Base-by-base conservation (phyloP, 2,329 filamentous ascomycete species). In the Epichloe sp. region DNA sequence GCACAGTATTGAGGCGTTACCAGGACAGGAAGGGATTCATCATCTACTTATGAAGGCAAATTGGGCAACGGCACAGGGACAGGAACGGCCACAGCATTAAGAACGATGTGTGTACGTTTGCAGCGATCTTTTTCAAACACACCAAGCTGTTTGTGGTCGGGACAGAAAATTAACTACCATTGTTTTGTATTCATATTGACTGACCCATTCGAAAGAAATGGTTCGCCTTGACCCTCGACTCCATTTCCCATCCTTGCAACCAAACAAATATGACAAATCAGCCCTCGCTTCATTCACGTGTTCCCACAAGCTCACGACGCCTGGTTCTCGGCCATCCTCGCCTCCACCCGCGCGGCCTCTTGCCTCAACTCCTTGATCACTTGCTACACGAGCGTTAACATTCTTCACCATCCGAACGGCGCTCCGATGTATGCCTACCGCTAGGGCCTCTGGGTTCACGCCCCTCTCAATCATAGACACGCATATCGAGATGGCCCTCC, bases 381-480 rank as follows among this genome's bases (percentile, higher is more conserved):
- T 60, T 73, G 73, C 79, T 83, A 45, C 14, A 43, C 35, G 35
- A 46, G 36, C 14, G 49, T 45, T 34, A 44, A 26, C 34, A 19
- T 6, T 34, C 2, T 5, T 12, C 6, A 15, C 26, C 4, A 37
- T n/a, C 5, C 23, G 17, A 41, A 10, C 23, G 3, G 15, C n/a
- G 6, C 8, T 14, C 35, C 1, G 10, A 49, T 58, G 38, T 2
- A 31, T 21, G 15, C 88, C 63, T 77, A 97, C 93, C 23, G 91
- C 90, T 35, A 98, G 74, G 1, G 91, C 93, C 66, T 97, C 91
- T 0, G 93, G 93, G 63, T 95, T 95, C 34, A 97, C 88, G 14
- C 93, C 93, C 63, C 95, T 95, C 69, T 98, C 93, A 59, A 98
- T 94, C 67, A 98, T 79, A 50, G 89, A 95, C 54, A 97, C 91